Percentiles rank a stretch among this genome's conserved stretches.
These are phyloP conservation scores for Malassezia yamatoensis DNA, from an alignment of 1,284 basidiomycete species.

Conservation along the genomic window DNA sequence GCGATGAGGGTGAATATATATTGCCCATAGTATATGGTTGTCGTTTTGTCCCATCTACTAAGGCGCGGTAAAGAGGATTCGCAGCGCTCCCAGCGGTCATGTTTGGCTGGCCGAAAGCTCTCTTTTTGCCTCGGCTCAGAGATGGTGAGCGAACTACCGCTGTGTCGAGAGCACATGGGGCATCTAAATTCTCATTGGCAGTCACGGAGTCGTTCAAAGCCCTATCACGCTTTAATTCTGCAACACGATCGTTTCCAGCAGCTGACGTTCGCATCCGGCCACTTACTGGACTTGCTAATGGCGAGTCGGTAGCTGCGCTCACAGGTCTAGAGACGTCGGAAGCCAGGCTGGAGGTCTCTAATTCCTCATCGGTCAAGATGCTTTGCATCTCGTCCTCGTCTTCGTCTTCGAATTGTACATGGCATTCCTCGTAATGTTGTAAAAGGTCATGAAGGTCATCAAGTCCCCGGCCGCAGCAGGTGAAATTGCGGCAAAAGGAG, in stretches of 20 bases:
- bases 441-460: constrained; percentile 46
- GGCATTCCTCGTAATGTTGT: constrained; percentile 47
- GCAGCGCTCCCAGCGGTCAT: constrained; percentile 22
- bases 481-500: constrained; percentile 46
- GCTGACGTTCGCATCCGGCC: constrained; percentile 17
- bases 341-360: constrained; percentile 24
- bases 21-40: constrained; percentile 26
- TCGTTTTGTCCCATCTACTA: constrained; percentile 38
- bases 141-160: constrained; percentile 36
- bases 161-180: constrained; percentile 40
- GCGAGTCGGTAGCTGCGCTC: constrained; percentile 28
- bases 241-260: constrained; percentile 3
- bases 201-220: constrained; percentile 12
- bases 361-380: constrained; percentile 38
- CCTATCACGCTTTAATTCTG: constrained; percentile 11
- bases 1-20: constrained; percentile 42
- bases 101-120: constrained; percentile 37
- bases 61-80: constrained; percentile 39
- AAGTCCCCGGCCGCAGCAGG: constrained; percentile 42
- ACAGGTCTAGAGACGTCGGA: constrained; percentile 6
- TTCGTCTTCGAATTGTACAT: constrained; percentile 45
- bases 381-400: constrained; percentile 31
- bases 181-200: constrained; percentile 25
- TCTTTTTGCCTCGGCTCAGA: constrained; percentile 40
- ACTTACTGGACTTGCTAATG: constrained; percentile 33